A percentile compares a stretch with the other conserved stretches of the same genome.
These are phyloP conservation scores for Rutstroemia sp. DNA, from an alignment of 2,329 filamentous ascomycete species.

Conservation along the genomic window DNA sequence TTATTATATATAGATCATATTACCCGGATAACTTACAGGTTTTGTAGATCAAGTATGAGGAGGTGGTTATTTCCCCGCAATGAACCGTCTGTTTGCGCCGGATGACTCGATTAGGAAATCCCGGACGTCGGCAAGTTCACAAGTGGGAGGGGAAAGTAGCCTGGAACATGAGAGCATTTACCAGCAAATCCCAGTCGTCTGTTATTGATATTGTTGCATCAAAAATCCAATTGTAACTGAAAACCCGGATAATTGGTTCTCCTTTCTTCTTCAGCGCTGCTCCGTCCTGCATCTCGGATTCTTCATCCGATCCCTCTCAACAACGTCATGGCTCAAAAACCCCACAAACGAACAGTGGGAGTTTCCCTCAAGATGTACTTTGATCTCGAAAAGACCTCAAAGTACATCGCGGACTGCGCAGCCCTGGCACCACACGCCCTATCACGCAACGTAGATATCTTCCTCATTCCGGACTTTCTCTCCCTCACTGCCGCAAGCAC, in stretches of 20 bases:
- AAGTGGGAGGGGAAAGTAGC: not conserved
- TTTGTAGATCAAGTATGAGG: not conserved
- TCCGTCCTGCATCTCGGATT: not conserved
- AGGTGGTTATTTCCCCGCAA: not conserved
- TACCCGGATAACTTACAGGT: not conserved
- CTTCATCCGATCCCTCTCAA: not conserved
- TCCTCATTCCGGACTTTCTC: conserved; percentile 72
- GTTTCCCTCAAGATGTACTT: conserved; percentile 80
- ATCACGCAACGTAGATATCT: conserved; percentile 55
- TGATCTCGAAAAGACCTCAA: conserved; percentile 52
- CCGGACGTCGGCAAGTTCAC: not conserved
- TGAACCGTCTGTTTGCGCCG: not conserved
- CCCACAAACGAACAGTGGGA: conserved; percentile 58
- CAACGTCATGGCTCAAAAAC: conserved; percentile 21
- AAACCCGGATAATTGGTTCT: not conserved
- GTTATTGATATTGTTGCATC: too few relatives aligned
- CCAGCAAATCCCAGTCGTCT: too few relatives aligned
- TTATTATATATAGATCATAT: not conserved
- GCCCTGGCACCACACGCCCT: conserved; percentile 35
- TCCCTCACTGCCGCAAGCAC: conserved; percentile 49
- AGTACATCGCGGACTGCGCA: conserved; percentile 46
- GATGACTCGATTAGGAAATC: conserved; percentile 6
- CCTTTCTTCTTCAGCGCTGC: too few relatives aligned
- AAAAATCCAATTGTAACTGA: not conserved
- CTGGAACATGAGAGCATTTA: not conserved